Base-by-base conservation (phyloP, 805 yeast species). In the Torulaspora delbrueckii region DNA sequence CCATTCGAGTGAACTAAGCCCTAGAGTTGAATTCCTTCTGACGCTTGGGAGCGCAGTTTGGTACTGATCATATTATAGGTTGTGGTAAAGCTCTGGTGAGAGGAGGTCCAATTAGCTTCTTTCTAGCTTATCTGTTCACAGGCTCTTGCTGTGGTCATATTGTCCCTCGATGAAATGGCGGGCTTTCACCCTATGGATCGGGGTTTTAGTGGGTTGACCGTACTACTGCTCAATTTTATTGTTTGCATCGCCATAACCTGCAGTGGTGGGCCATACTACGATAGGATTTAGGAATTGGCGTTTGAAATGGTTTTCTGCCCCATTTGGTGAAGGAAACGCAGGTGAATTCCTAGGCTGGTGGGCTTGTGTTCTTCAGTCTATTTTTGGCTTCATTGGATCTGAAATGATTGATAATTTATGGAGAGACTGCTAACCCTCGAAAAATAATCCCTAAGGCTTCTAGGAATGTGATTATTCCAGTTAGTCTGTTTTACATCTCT, bases 281-380 rank as follows among this genome's bases (percentile, higher is more conserved):
- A 66, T 75, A 27, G 86, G 86, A 6, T 81, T 80, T 71, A 78
- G 80, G 54, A 79, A 71, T 65, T 81, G 86, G 86, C 64, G 68
- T n/a, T 24, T 46, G 66, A 46, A 81, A 80, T 8, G 82, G 82
- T 54, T 58, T 60, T 42, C 47, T 24, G 10, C 50, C 48, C 46
- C 48, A 32, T 63, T 66, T 48, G 57, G 76, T 72, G 12, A 46
- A 62, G 13, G 56, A 50, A 59, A 14, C 30, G 69, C 73, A 3
- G 81, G 81, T 42, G 72, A 75, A 48, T 76, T 78, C 53, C 75
- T 76, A 34, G 67, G 81, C 1, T 66, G 71, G 46, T 71, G 77
- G 74, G 68, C 79, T n/a, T 78, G 73, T 12, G 67, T 78, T 48
- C 19, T 79, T 73, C 46, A 68, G 69, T 43, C 77, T 32, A 81